Conservation (phyloP, 768 basidiomycete genomes). For the Tricholoma terreum region DNA sequence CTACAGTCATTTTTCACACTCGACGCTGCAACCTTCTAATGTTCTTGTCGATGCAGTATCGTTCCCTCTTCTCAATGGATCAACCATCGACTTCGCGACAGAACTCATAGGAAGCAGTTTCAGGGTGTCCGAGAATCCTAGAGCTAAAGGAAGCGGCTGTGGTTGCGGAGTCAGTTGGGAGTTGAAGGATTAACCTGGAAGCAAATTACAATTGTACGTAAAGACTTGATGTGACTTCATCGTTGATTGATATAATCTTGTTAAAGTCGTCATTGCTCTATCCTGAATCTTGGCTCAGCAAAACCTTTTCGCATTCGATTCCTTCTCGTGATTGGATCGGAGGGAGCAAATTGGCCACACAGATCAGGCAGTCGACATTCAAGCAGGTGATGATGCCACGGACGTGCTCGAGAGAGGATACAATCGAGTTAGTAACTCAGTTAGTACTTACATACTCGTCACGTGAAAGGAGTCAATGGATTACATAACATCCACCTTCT, state of each 20-base stretch:
- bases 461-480: neutral
- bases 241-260: no score
- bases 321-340: no score
- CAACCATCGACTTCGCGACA: constrained; percentile 87
- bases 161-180: constrained; percentile 98
- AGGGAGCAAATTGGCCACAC: no score
- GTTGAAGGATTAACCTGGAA: constrained; percentile 46
- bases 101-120: constrained; percentile 96
- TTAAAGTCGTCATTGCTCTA: no score
- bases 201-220: neutral
- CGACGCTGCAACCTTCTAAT: constrained; percentile 66
- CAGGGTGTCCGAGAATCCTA: constrained; percentile 79
- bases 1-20: constrained; percentile 68
- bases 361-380: no score
- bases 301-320: no score
- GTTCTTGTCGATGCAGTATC: constrained; percentile 87
- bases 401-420: no score
- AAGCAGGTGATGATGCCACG: no score
- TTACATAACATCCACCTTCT: neutral
- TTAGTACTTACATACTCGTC: no score
- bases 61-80: constrained; percentile 78
- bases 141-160: constrained; percentile 85
- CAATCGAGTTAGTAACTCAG: no score
- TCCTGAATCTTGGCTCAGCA: no score
- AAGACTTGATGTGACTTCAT: neutral